Evolutionary conservation across 805 yeast species (phyloP).

Genomic region (Suhomyces faveliae): DNA sequence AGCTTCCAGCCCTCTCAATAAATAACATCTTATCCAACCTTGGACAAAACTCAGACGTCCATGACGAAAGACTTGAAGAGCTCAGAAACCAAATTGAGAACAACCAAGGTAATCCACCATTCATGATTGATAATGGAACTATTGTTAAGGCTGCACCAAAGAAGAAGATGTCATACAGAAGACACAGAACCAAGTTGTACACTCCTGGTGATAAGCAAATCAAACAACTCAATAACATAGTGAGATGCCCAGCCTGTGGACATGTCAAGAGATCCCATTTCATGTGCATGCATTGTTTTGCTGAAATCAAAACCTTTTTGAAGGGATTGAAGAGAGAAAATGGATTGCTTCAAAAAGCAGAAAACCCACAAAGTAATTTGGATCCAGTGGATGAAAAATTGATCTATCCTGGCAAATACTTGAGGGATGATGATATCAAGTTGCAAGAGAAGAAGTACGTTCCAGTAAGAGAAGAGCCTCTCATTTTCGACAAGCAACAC

Average conservation of each 20-base stretch:
- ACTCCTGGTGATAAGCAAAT: constrained; percentile 83
- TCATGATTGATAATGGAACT: constrained; percentile 61
- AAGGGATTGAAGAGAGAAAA: constrained; percentile 44
- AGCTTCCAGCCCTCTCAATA: constrained; percentile 10
- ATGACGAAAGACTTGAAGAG: constrained; percentile 32
- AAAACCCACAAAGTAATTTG: constrained; percentile 41
- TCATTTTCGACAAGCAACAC: constrained; percentile 31
- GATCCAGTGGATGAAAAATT: constrained; percentile 62
- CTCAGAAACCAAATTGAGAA: constrained; percentile 41
- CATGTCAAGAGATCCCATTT: constrained; percentile 86
- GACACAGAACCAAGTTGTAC: constrained; percentile 78
- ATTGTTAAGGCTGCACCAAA: constrained; percentile 87
- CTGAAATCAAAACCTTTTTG: constrained; percentile 76
- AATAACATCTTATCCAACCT: not conserved
- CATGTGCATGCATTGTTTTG: constrained; percentile 89
- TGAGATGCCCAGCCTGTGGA: constrained; percentile 95
- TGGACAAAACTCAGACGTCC: not conserved
- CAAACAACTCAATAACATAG: constrained; percentile 70
- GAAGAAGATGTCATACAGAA: constrained; percentile 84
- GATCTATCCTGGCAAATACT: constrained; percentile 71
- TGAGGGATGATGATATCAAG: constrained; percentile 30
- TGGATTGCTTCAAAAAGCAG: constrained; percentile 25
- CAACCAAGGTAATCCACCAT: constrained; percentile 31
- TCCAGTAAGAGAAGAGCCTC: constrained; percentile 43
- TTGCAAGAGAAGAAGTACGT: constrained; percentile 43